Evolutionary conservation across 441 rosid species (phyloP).

Genomic region (Brassica balearica): DNA sequence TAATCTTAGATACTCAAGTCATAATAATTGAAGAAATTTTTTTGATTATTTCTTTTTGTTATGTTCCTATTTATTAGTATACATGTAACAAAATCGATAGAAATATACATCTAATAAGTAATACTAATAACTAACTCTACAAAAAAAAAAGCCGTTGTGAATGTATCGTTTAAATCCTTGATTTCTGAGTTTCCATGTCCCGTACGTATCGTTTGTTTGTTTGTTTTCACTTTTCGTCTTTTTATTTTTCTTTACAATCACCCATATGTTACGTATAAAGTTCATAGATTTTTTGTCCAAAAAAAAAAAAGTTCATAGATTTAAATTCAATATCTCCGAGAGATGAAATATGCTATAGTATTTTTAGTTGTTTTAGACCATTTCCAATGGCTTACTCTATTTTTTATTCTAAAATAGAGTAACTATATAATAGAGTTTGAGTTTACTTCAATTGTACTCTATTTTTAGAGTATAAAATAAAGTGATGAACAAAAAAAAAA

Average conservation of each 20-base stretch:
- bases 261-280: not conserved
- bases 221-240: not conserved
- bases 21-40: not conserved
- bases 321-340: not conserved
- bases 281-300: not conserved
- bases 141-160: not conserved
- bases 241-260: not conserved
- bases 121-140: not conserved
- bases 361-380: slow-evolving; percentile 28
- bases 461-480: too few species aligned
- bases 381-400: too few species aligned
- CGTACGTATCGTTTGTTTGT: not conserved
- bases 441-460: too few species aligned
- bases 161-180: not conserved
- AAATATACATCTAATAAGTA: too few species aligned
- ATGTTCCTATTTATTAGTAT: not conserved
- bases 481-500: too few species aligned
- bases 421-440: too few species aligned
- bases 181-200: not conserved
- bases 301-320: not conserved
- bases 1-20: not conserved
- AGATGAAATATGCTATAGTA: not conserved
- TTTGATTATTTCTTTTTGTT: not conserved
- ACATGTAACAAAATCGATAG: not conserved
- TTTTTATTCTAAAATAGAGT: too few species aligned